Base-by-base conservation (phyloP, 768 basidiomycete genomes). In the Lentinula aciculospora region DNA sequence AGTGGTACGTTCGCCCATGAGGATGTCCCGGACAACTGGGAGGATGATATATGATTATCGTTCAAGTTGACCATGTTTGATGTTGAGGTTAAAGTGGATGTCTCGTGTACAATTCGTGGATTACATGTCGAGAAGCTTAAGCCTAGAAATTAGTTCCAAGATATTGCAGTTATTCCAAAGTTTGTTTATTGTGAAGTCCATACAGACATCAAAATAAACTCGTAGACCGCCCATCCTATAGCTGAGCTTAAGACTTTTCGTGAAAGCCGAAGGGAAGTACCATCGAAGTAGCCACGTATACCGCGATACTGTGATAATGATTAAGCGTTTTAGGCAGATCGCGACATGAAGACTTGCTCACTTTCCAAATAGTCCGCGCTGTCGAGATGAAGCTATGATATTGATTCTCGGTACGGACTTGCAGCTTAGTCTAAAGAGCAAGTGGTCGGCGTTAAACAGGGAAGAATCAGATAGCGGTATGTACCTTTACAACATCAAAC, bases 401-500 rank as follows among this genome's bases (percentile, higher is more conserved):
- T 62, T 80, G 77, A 25, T 82, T 80, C 63, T 87, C 88, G 1
- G 79, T 80, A n/a, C 90, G 85, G 3, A 98, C 89, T 75, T 98
- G 94, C 68, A 98, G 86, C 66, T 92, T 89, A 0, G 94, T 98
- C 92, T 93, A 23, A 19, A 53, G 31, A 51, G n/a, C n/a, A 51
- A 19, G 12, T 51, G 53, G 36, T 36, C 56, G 28, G 34, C 46
- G 36, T 23, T 39, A n/a, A 61, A 63, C 19, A 31, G 42, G 25
- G 46, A 13, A 34, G 13, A 25, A 53, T 31, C n/a, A 13, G 3
- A 54, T 21, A 29, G 27, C 21, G 1, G 32, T 19, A n/a, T n/a
- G n/a, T n/a, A 91, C 93, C 80, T 98, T 98, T 62, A 97, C 80
- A 42, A 94, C 92, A 67, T 98, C 94, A 63, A 96, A 96, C 2